These are phyloP conservation scores for Pseudevernia furfuracea DNA, from an alignment of 495 filamentous ascomycete species.

Conservation along the genomic window DNA sequence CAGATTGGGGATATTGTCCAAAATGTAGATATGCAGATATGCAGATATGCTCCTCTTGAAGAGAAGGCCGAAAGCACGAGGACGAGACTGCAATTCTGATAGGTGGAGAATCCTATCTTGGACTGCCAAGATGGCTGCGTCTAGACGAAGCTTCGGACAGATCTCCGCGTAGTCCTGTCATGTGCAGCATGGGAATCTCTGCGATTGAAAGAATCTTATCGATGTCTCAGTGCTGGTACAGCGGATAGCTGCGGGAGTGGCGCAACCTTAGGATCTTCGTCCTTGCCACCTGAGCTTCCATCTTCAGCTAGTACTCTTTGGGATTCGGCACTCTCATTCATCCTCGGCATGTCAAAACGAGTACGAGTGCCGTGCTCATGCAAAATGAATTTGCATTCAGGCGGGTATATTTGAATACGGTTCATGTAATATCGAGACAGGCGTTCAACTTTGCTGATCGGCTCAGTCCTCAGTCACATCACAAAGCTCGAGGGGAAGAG, in stretches of 20 bases:
- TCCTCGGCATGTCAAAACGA: neutral
- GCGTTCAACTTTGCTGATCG: no score
- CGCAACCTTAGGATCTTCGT: neutral
- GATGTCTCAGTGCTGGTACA: neutral
- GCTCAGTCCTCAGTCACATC: no score
- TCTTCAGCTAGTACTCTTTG: neutral
- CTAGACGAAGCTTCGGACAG: neutral
- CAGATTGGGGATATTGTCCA: neutral
- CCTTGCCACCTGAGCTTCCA: no score
- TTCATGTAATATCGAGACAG: no score
- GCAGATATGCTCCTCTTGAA: neutral
- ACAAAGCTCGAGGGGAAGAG: no score
- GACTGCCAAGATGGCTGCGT: neutral
- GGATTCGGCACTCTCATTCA: neutral
- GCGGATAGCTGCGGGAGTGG: slow-evolving; percentile 8
- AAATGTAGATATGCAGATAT: no score
- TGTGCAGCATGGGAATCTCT: neutral
- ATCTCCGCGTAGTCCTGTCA: neutral
- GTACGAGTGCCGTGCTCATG: neutral
- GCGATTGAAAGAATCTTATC: no score
- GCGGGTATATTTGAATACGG: no score
- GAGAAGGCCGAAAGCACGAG: slow-evolving; percentile 1
- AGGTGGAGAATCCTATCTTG: neutral
- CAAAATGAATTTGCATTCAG: no score
- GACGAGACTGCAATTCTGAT: slow-evolving; percentile 10